These are phyloP conservation scores for Monosporascus sp. DNA, from an alignment of 2,329 filamentous ascomycete genomes.

Conservation along the genomic window DNA sequence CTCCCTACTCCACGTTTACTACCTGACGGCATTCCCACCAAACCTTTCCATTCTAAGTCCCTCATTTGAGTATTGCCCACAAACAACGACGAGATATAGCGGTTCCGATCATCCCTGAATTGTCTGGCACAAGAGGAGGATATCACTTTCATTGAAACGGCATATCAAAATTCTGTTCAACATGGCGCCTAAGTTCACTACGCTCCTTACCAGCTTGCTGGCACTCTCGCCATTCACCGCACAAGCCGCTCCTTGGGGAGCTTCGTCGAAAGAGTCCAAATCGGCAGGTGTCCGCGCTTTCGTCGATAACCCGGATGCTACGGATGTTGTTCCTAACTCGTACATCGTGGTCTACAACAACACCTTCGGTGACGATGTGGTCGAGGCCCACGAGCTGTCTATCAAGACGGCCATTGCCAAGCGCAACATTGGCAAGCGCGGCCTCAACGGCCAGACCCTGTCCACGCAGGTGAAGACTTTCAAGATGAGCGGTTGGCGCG, in stretches of 20 bases:
- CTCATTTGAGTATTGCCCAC: slow-evolving; percentile 2
- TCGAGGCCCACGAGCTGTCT: slow-evolving; percentile 44
- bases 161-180: slow-evolving; percentile 7
- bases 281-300: slow-evolving; percentile 34
- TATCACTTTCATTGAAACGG: background rate
- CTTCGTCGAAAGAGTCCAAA: slow-evolving; percentile 6
- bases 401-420: slow-evolving; percentile 48
- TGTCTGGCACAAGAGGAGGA: slow-evolving; percentile 20
- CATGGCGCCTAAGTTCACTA: slow-evolving; percentile 24
- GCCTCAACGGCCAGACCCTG: slow-evolving; percentile 40
- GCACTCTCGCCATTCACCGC: slow-evolving; percentile 22
- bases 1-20: slow-evolving; percentile 1
- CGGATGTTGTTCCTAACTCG: slow-evolving; percentile 47
- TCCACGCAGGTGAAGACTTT: slow-evolving; percentile 44
- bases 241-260: slow-evolving; percentile 14
- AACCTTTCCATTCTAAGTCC: slow-evolving; percentile 8
- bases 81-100: background rate
- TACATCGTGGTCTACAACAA: slow-evolving; percentile 65
- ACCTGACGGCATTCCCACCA: slow-evolving; percentile 3
- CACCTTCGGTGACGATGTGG: slow-evolving; percentile 41
- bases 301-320: slow-evolving; percentile 44
- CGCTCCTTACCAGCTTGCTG: slow-evolving; percentile 22
- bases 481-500: slow-evolving; percentile 46
- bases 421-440: slow-evolving; percentile 52
- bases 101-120: slow-evolving; percentile 9